A percentile compares a stretch with the other conserved stretches of the same genome.
Conservation (phyloP, 176 grass and related monocot genomes). For the Triticum aestivum region DNA sequence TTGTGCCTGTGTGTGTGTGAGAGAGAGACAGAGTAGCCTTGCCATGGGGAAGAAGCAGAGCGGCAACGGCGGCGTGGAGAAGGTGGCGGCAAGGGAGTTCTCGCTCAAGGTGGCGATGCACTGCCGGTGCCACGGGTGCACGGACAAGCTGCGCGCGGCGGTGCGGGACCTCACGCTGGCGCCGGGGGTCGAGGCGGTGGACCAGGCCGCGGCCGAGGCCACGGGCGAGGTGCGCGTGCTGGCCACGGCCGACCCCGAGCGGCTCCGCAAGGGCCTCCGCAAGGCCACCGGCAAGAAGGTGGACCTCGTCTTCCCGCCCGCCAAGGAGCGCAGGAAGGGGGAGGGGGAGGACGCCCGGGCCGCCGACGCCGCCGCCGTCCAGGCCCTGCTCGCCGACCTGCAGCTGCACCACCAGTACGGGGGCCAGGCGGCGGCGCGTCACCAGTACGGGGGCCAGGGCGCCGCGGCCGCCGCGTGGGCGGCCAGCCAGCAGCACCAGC, state of each 20-base stretch:
- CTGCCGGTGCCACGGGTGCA: conserved; percentile 44
- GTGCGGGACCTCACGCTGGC: neutral
- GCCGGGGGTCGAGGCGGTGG: neutral
- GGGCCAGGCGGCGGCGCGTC: neutral
- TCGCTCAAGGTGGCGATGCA: conserved; percentile 44
- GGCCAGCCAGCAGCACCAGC: neutral
- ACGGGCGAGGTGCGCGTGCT: neutral
- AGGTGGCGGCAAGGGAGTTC: neutral
- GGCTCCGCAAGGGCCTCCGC: conserved; percentile 28
- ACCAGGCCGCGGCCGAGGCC: neutral
- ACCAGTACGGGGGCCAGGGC: neutral
- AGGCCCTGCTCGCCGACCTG: neutral
- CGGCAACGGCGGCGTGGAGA: neutral
- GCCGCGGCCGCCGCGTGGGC: neutral
- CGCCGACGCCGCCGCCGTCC: neutral
- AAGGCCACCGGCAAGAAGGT: conserved; percentile 39
- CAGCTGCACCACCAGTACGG: neutral
- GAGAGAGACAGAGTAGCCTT: neutral
- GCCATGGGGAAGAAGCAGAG: conserved; percentile 5
- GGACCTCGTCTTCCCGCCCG: neutral
- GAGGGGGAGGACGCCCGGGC: neutral
- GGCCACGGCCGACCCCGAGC: conserved; percentile 25
- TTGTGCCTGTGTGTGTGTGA: neutral
- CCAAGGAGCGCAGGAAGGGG: neutral
- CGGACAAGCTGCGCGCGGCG: conserved; percentile 17